phyloP scores from a whole-genome alignment of 352 stramenopile genomes.

The Thraustochytrium sp. region DNA sequence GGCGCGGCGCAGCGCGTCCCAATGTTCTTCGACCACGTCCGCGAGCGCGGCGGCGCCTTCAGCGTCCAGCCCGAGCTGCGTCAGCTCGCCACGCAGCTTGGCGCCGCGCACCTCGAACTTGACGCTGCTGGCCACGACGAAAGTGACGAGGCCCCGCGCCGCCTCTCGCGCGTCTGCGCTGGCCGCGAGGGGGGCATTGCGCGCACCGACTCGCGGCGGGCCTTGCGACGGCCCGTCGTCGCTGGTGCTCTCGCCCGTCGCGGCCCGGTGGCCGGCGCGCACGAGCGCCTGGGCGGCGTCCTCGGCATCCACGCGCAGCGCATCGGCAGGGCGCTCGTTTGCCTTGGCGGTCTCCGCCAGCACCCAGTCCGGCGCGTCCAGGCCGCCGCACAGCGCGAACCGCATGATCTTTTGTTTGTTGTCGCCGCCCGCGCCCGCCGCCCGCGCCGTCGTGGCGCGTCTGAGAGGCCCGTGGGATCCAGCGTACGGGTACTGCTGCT shows the following conservation, averaged over 20 bases:
- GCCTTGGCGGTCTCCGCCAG: neutral
- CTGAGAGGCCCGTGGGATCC: no score
- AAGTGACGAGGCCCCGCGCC: neutral
- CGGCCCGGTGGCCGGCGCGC: neutral
- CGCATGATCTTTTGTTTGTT: no score
- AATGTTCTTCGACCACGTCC: neutral
- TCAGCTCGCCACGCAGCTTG: neutral
- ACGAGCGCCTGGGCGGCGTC: neutral
- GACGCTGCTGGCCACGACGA: neutral
- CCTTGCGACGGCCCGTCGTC: neutral
- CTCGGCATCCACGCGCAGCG: neutral
- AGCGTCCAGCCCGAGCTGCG: neutral
- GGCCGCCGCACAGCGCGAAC: neutral
- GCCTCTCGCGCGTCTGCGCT: neutral
- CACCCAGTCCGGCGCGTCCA: slow-evolving; percentile 13
- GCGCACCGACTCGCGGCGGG: neutral
- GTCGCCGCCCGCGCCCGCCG: no score
- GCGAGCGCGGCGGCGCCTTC: neutral
- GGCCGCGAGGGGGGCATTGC: no score
- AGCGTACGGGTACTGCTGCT: no score
- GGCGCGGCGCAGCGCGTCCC: neutral
- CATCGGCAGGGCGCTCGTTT: neutral
- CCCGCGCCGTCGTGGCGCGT: no score
- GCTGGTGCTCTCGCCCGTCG: no score
- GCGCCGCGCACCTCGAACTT: neutral